Percentiles rank a stretch among this genome's conserved stretches.
Evolutionary conservation across 768 basidiomycete genomes (phyloP).

Genomic region (Podaxis sp.): DNA sequence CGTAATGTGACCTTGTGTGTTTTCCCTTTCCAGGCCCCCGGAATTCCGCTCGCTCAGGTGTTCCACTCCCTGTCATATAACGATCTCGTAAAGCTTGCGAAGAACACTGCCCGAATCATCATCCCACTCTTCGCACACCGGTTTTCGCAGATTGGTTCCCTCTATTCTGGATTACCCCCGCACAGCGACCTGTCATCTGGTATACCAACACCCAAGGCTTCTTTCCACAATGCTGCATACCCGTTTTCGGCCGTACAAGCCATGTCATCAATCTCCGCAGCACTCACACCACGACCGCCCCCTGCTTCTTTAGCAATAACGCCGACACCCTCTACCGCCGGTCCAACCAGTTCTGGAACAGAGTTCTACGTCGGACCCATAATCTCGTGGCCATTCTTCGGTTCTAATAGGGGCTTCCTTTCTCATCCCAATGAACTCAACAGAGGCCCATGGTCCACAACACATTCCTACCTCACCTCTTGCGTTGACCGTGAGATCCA

Average conservation of each 20-base stretch:
- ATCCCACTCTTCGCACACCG: slow-evolving; percentile 77
- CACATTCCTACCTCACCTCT: slow-evolving; percentile 57
- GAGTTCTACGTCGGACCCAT: slow-evolving; percentile 74
- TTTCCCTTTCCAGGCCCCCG: slow-evolving; percentile 53
- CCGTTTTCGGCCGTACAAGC: slow-evolving; percentile 43
- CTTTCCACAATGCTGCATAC: slow-evolving; percentile 36
- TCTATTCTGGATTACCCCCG: slow-evolving; percentile 57
- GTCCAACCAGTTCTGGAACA: not conserved
- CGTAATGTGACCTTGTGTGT: slow-evolving; percentile 17
- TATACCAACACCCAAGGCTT: slow-evolving; percentile 42
- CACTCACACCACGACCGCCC: slow-evolving; percentile 20
- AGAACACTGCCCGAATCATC: slow-evolving; percentile 65
- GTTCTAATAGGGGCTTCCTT: slow-evolving; percentile 75
- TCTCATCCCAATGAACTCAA: slow-evolving; percentile 65
- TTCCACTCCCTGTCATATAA: slow-evolving; percentile 70
- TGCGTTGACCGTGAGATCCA: slow-evolving; percentile 70
- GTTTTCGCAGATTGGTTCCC: slow-evolving; percentile 72
- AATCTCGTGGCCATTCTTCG: slow-evolving; percentile 90
- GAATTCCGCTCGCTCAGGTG: slow-evolving; percentile 66
- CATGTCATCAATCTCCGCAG: slow-evolving; percentile 27
- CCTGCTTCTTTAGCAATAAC: slow-evolving; percentile 25
- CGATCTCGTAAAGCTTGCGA: slow-evolving; percentile 60
- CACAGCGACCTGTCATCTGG: slow-evolving; percentile 29
- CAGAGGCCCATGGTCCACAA: slow-evolving; percentile 75
- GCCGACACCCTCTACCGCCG: slow-evolving; percentile 17